Conservation (phyloP, 495 filamentous ascomycete genomes). For the Podospora sp. region DNA sequence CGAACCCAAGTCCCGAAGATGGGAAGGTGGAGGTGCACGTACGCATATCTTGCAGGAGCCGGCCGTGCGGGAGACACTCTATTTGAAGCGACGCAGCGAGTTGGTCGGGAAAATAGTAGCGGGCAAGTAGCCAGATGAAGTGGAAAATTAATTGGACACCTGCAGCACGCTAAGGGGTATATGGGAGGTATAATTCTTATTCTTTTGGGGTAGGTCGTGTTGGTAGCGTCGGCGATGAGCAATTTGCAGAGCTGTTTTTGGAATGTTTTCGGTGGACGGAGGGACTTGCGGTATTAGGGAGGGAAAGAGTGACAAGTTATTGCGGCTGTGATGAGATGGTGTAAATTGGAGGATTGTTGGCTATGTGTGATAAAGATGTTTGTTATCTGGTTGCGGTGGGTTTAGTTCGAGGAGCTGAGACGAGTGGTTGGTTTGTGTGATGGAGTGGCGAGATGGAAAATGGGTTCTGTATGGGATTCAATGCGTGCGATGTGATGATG, state of each 20-base stretch:
- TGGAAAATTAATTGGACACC: slow-evolving; percentile 23
- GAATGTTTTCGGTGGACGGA: neutral
- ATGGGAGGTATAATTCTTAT: slow-evolving; percentile 81
- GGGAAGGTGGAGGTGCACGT: neutral
- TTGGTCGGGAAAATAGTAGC: neutral
- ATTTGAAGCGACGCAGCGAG: neutral
- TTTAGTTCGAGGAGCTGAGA: too few relatives aligned
- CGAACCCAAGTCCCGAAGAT: neutral
- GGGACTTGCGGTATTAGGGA: neutral
- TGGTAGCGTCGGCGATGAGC: neutral
- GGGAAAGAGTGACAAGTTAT: too few relatives aligned
- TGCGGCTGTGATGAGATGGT: too few relatives aligned
- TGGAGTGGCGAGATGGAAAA: too few relatives aligned
- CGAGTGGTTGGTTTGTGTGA: too few relatives aligned
- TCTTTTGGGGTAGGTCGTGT: neutral
- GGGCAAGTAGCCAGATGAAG: neutral
- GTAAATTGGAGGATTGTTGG: too few relatives aligned
- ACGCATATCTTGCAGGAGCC: neutral
- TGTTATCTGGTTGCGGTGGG: too few relatives aligned
- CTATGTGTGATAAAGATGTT: too few relatives aligned
- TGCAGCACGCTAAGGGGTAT: slow-evolving; percentile 76
- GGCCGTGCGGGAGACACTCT: neutral
- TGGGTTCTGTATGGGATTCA: too few relatives aligned
- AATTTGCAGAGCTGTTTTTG: too few relatives aligned
- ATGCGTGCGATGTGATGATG: too few relatives aligned